Base-by-base conservation (phyloP, 306 rosid species). In the Vigna reflexopilosa region DNA sequence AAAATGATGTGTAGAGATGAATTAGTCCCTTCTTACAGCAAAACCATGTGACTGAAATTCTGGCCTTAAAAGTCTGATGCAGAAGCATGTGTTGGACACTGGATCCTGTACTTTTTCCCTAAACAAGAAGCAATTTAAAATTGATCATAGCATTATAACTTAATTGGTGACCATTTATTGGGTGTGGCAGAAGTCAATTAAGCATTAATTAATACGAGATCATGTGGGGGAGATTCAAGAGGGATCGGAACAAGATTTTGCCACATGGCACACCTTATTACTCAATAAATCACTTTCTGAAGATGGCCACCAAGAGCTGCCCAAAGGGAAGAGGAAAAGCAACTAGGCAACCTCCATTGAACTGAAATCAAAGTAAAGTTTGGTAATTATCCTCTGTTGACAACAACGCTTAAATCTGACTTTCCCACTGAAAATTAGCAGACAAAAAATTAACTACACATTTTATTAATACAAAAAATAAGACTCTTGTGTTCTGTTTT, bases 291-390 rank as follows among this genome's bases (percentile, higher is more conserved):
- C 83, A 69, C 84, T 58, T 69, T 82, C 87, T 68, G 38, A 49
- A 68, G 80, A 78, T 70, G 85, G 80, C 80, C 85, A 75, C 63
- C 77, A 28, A 22, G 70, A 74, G 49, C 71, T 80, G 71, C 73
- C 78, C 70, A 70, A 72, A 81, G 36, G 45, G 49, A 84, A 79
- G 76, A 26, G 22, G 76, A 84, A 81, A 85, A 75, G 80, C 90
- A 84, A 63, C 83, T 76, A 32, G 79, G 80, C 88, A 85, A 84
- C 87, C 80, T 73, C 80, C 87, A 83, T 59, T 77, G 80, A 76
- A 76, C 83, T 55, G 28, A 72, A 77, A 76, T 74, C 73, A 57
- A 70, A 71, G 26, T 28, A 67, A 84, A 84, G 84, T 84, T 85
- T 69, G 87, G 89, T 87, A 82, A 79, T 77, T 78, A 77, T 84